Conservation (phyloP, 148 eudicot genomes). For the Camellia sinensis region DNA sequence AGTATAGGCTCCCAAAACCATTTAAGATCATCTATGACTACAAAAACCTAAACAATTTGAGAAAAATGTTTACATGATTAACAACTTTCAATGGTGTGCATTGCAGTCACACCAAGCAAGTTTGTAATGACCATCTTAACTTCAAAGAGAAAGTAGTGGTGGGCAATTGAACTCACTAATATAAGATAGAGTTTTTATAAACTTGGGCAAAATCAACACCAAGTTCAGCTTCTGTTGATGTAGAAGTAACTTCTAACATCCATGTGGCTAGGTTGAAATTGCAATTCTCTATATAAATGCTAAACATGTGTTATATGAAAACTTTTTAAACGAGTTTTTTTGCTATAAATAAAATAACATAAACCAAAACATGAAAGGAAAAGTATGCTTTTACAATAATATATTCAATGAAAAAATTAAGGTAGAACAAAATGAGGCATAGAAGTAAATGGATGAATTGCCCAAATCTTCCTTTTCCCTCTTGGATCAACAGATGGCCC, state of each 20-base stretch:
- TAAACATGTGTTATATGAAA: no score
- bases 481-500: conserved; percentile 82
- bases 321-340: no score
- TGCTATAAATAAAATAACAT: no score
- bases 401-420: no score
- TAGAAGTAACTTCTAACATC: conserved; percentile 82
- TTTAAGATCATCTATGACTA: background rate
- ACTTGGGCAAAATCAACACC: conserved; percentile 61
- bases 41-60: background rate
- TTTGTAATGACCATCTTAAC: background rate
- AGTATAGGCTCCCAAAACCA: background rate
- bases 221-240: conserved; percentile 63
- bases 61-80: background rate
- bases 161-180: conserved; percentile 47
- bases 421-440: no score
- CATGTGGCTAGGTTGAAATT: conserved; percentile 89
- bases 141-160: background rate
- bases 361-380: no score
- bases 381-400: no score
- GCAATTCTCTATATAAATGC: no score
- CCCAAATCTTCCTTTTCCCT: conserved; percentile 32
- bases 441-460: no score
- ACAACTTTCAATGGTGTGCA: background rate
- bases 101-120: background rate
- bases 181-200: conserved; percentile 45